These are phyloP conservation scores for Nigrospora sphaerica DNA, from an alignment of 2,329 filamentous ascomycete genomes.

Conservation along the genomic window DNA sequence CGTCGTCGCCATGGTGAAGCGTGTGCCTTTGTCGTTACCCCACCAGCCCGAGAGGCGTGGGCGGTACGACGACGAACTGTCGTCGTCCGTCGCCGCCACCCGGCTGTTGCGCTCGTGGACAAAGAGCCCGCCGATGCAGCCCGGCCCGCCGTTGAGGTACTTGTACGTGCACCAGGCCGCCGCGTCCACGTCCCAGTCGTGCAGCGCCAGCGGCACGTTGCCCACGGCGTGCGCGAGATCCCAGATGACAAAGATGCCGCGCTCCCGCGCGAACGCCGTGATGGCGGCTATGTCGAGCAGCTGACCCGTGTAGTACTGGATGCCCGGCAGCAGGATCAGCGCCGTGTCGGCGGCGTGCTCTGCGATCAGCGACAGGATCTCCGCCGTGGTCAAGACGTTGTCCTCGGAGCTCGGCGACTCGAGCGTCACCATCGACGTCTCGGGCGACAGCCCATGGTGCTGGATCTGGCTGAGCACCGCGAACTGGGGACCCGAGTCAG, in stretches of 20 bases:
- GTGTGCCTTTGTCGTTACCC: conserved; percentile 62
- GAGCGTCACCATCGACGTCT: conserved; percentile 62
- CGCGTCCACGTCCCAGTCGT: conserved; percentile 73
- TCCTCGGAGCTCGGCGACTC: conserved; percentile 44
- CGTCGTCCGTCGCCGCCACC: conserved; percentile 22
- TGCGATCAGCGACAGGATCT: conserved; percentile 62
- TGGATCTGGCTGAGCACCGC: conserved; percentile 69
- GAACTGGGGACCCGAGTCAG: conserved; percentile 43
- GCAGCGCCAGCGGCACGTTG: conserved; percentile 64
- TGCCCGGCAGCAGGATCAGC: conserved; percentile 66
- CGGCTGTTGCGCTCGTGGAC: conserved; percentile 60
- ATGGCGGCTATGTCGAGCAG: conserved; percentile 68
- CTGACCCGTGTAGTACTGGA: conserved; percentile 78
- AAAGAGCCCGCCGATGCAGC: conserved; percentile 66
- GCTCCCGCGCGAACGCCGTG: conserved; percentile 60
- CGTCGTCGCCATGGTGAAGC: conserved; percentile 71
- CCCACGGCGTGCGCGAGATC: conserved; percentile 74
- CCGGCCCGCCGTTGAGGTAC: conserved; percentile 72
- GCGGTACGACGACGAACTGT: conserved; percentile 18
- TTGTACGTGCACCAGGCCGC: conserved; percentile 82
- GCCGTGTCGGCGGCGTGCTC: conserved; percentile 59
- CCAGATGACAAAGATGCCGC: conserved; percentile 67
- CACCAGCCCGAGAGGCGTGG: conserved; percentile 73
- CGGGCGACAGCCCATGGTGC: conserved; percentile 57
- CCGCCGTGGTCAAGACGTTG: conserved; percentile 52